These are phyloP conservation scores for Starmera amethionina DNA, from an alignment of 805 yeast genomes.

Conservation along the genomic window DNA sequence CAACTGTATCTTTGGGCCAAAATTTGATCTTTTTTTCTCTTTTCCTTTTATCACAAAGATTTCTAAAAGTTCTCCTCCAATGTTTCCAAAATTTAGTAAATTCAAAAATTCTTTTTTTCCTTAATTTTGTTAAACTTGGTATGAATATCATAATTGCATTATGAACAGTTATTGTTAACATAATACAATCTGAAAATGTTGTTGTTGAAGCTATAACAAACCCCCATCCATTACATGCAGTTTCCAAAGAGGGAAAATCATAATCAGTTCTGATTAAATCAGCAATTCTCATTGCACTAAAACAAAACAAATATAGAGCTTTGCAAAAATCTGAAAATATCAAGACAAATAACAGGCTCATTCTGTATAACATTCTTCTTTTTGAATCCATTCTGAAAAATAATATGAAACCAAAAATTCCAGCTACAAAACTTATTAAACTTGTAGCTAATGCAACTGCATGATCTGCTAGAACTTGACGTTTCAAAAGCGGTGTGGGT, in stretches of 20 bases:
- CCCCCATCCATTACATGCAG: slow-evolving; percentile 12
- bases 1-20: background rate
- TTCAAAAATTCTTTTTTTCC: slow-evolving; percentile 4
- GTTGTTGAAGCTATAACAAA: slow-evolving; percentile 7
- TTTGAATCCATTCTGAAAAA: slow-evolving; percentile 16
- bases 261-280: background rate
- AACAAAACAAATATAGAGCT: slow-evolving; percentile 3
- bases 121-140: slow-evolving; percentile 5
- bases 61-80: background rate
- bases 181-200: slow-evolving; percentile 9
- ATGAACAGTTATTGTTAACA: slow-evolving; percentile 12
- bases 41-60: background rate
- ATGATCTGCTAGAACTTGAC: background rate
- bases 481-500: too few relatives aligned
- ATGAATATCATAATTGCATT: slow-evolving; percentile 12
- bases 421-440: slow-evolving; percentile 8
- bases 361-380: slow-evolving; percentile 12
- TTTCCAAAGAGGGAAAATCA: background rate
- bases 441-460: slow-evolving; percentile 5
- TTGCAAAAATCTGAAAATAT: slow-evolving; percentile 11
- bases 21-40: background rate
- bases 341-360: slow-evolving; percentile 9
- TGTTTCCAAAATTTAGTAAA: slow-evolving; percentile 1
- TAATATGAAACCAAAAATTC: slow-evolving; percentile 7
- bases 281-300: background rate